These are phyloP conservation scores for Datura wrightii DNA, from an alignment of 257 asterid genomes.

Conservation along the genomic window DNA sequence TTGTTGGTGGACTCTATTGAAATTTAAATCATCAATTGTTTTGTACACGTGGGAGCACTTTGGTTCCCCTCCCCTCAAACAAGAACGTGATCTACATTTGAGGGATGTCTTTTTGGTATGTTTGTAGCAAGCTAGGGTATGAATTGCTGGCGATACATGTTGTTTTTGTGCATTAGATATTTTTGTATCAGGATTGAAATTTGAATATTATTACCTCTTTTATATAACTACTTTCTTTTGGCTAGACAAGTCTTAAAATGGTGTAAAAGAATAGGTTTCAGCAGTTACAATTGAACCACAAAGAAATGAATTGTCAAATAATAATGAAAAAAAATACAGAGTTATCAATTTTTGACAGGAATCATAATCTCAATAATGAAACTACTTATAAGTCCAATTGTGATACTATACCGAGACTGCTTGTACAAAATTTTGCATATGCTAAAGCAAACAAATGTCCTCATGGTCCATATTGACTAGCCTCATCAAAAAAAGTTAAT, in stretches of 20 bases:
- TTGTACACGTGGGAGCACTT: neutral
- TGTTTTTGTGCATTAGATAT: neutral
- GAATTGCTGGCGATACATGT: neutral
- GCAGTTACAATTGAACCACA: neutral
- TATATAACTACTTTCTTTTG: neutral
- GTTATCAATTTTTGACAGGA: neutral
- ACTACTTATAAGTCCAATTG: neutral
- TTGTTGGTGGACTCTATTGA: conserved; percentile 39
- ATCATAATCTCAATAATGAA: neutral
- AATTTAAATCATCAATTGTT: neutral
- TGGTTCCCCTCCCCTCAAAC: neutral
- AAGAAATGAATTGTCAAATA: neutral
- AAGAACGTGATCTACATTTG: neutral
- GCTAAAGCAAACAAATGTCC: neutral
- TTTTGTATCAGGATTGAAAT: neutral
- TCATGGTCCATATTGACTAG: neutral
- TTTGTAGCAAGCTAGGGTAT: neutral
- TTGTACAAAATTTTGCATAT: neutral
- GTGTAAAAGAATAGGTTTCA: neutral
- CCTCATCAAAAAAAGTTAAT: neutral
- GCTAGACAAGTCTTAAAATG: neutral
- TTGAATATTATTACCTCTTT: neutral
- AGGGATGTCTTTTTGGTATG: neutral
- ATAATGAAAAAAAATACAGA: neutral
- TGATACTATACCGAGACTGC: neutral